phyloP scores from a whole-genome alignment of 768 basidiomycete genomes.

The Pleurotus platypus region DNA sequence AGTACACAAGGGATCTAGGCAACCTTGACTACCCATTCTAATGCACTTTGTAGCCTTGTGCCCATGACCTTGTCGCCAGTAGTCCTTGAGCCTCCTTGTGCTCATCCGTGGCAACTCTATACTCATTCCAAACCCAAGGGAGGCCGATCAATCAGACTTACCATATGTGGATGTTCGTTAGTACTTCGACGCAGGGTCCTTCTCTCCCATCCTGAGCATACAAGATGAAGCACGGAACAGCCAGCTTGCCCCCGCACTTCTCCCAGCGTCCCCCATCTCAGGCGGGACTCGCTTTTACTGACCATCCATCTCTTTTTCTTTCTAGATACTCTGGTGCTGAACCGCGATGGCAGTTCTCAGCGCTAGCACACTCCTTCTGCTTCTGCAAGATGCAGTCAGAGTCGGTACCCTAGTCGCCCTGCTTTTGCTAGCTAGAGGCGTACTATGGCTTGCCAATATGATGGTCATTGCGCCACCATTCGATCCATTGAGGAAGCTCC shows the following conservation, averaged over 20 bases:
- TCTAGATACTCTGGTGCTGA: slow-evolving; percentile 6
- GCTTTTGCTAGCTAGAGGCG: slow-evolving; percentile 30
- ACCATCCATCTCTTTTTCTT: background rate
- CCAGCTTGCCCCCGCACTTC: background rate
- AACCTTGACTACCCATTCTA: background rate
- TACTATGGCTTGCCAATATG: slow-evolving; percentile 39
- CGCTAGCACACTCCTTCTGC: slow-evolving; percentile 7
- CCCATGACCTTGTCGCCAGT: no score
- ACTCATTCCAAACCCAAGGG: background rate
- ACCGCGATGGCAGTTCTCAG: slow-evolving; percentile 9
- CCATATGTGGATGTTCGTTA: slow-evolving; percentile 1
- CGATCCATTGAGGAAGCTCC: slow-evolving; percentile 45
- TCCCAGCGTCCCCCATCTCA: background rate
- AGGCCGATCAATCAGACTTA: slow-evolving; percentile 2
- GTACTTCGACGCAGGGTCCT: slow-evolving; percentile 6
- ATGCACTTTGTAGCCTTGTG: no score
- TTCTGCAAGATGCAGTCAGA: slow-evolving; percentile 16
- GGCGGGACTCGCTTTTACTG: background rate
- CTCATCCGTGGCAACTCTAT: no score
- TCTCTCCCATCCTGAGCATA: background rate
- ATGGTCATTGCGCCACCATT: slow-evolving; percentile 38
- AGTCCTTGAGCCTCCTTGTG: no score
- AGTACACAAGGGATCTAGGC: background rate
- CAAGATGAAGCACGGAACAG: background rate
- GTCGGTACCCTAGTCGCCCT: slow-evolving; percentile 21